Base-by-base conservation (phyloP, 805 yeast species). In the Starmerella bacillaris region DNA sequence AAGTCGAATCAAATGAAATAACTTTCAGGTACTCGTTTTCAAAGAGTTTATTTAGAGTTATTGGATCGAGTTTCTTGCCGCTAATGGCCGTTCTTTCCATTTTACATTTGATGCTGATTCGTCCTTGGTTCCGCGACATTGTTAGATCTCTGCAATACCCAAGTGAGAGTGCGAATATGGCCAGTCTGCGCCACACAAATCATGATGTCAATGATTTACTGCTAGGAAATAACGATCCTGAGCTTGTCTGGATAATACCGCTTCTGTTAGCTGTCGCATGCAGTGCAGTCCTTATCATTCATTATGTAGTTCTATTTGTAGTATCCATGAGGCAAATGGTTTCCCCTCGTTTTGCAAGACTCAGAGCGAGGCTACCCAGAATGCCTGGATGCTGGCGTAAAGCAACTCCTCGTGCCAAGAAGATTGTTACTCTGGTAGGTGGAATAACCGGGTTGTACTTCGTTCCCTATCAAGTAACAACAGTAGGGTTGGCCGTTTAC, bases 401-500 rank as follows among this genome's bases (percentile, higher is more conserved):
- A 11, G 8, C 16, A 7, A 26, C 29, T 7, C 6, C 6, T 18
- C 29, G 29, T 11, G 29, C 29, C 18, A 5, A 11, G 5, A 6
- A 7, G 18, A 8, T 29, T 5, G 16, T 29, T 5, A 7, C 19
- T 7, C 6, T 18, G 32, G 14, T 31, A 19, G 15, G 11, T 34
- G 27, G 37, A 12, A 18, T 33, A 4, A 6, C 24, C 11, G 22
- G 35, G 16, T 35, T 44, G 3, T 40, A 42, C 20, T 16, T 40
- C 4, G 32, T 46, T 2, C 53, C 43, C 55, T 48, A 54, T 63
- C 44, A 59, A 58, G 45, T 73, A 70, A 47, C 78, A 61, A 55
- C 74, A 69, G 46, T 42, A 66, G 19, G 64, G 1, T 21, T 43
- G 4, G 39, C 48, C 1, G 30, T 35, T 2, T 24, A 21, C 5